Conservation (phyloP, 2,329 filamentous ascomycete genomes). For the Biscogniauxia marginata region DNA sequence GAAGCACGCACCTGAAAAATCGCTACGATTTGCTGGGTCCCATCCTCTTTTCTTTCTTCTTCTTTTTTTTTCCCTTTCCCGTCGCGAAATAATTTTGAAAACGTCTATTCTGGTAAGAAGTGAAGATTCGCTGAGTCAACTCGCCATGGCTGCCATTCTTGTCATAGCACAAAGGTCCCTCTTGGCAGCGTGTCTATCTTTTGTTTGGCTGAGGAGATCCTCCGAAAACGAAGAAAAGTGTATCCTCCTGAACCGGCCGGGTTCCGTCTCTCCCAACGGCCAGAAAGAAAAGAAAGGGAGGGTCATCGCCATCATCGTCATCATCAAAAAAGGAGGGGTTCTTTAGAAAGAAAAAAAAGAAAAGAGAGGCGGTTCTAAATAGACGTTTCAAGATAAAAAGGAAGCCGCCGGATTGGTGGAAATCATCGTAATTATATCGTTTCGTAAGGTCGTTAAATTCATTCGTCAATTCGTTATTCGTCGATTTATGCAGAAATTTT, state of each 20-base stretch:
- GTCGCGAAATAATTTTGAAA: not conserved
- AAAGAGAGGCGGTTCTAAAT: constrained; percentile 17
- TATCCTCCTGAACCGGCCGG: constrained; percentile 27
- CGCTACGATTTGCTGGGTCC: not conserved
- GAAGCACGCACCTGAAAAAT: not conserved
- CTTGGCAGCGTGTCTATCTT: not conserved
- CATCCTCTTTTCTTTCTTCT: not conserved
- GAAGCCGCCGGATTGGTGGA: constrained; percentile 20
- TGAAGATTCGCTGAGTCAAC: not conserved
- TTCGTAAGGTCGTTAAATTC: constrained; percentile 28
- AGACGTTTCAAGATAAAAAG: constrained; percentile 9
- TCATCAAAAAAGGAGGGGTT: constrained; percentile 10
- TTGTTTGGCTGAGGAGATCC: not conserved
- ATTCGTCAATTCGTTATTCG: constrained; percentile 34
- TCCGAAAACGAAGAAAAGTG: constrained; percentile 13
- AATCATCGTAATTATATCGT: constrained; percentile 21
- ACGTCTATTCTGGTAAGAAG: not conserved
- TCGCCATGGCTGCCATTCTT: not conserved
- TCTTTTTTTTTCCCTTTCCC: not conserved
- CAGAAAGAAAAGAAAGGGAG: constrained; percentile 4
- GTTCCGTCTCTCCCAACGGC: constrained; percentile 23
- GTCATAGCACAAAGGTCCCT: not conserved
- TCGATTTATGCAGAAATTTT: constrained; percentile 35
- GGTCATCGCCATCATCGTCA: constrained; percentile 18
- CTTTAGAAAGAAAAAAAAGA: constrained; percentile 8